phyloP scores from a whole-genome alignment of 2,329 filamentous ascomycete genomes.

The Talaromyces sp. region DNA sequence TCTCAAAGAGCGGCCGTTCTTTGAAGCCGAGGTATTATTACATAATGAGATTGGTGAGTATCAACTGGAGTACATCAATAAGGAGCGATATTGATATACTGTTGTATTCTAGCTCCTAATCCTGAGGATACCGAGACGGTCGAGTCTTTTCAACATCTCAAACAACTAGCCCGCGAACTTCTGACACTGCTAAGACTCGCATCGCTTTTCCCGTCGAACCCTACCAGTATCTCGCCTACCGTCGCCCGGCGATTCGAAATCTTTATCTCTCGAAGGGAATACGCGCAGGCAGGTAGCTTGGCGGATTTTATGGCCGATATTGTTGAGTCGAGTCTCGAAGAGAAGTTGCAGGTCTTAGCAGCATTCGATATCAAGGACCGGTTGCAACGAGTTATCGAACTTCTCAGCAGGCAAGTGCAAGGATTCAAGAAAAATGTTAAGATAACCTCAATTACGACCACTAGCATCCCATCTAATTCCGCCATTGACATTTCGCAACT shows the following conservation, averaged over 20 bases:
- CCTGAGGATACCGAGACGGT: conserved; percentile 60
- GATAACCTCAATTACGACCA: conserved; percentile 70
- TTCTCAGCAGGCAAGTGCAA: conserved; percentile 75
- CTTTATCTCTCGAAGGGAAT: conserved; percentile 76
- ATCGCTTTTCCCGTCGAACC: conserved; percentile 69
- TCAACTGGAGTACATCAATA: neutral
- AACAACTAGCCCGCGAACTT: conserved; percentile 78
- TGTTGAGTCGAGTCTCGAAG: conserved; percentile 79
- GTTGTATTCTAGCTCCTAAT: conserved; percentile 27
- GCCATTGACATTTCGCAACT: conserved; percentile 53
- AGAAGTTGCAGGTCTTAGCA: conserved; percentile 83
- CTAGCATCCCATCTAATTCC: conserved; percentile 56
- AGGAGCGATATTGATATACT: neutral
- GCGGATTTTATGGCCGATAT: conserved; percentile 98
- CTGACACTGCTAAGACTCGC: conserved; percentile 78
- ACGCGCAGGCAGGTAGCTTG: conserved; percentile 74
- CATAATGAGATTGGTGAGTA: conserved; percentile 63
- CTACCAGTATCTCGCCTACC: conserved; percentile 69
- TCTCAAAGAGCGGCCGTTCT: conserved; percentile 73
- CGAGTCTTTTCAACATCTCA: conserved; percentile 72
- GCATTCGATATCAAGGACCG: conserved; percentile 72
- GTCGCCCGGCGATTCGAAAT: conserved; percentile 80
- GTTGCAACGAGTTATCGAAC: conserved; percentile 73
- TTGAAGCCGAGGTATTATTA: conserved; percentile 72
- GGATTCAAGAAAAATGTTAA: conserved; percentile 83